Evolutionary conservation across 225 moss, liverwort and hornwort species (phyloP).

Genomic region (Polytrichum formosum): DNA sequence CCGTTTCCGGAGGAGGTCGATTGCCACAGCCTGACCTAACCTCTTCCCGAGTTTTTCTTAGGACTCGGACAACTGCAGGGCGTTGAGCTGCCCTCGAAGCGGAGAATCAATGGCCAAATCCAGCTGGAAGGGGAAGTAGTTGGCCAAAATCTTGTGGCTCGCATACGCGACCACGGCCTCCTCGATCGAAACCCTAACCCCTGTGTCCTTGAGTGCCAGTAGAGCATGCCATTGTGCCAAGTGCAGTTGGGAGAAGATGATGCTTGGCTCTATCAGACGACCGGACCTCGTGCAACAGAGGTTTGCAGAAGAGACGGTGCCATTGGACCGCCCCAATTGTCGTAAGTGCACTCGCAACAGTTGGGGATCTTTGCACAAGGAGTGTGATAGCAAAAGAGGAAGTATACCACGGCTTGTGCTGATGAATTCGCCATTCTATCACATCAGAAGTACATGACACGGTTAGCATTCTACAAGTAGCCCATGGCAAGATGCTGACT

Average conservation of each 20-base stretch:
- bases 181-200: background rate
- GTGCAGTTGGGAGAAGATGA: background rate
- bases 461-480: too few relatives aligned
- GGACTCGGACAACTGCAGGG: background rate
- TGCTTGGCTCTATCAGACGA: background rate
- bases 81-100: background rate
- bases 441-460: too few relatives aligned
- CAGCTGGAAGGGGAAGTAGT: background rate
- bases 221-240: background rate
- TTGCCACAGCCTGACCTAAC: background rate
- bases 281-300: background rate
- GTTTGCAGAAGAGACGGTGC: background rate
- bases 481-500: too few relatives aligned
- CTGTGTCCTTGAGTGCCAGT: conserved; percentile 2
- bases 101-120: background rate
- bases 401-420: too few relatives aligned
- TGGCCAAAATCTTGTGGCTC: background rate
- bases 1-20: background rate
- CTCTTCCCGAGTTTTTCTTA: conserved; percentile 6
- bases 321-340: background rate
- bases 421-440: too few relatives aligned
- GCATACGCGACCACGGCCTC: conserved; percentile 7
- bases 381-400: too few relatives aligned
- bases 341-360: background rate
- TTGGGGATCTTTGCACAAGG: too few relatives aligned